Percentiles rank a stretch among this genome's conserved stretches.
phyloP scores from a whole-genome alignment of 768 basidiomycete genomes.

The Pleurotus djamor region DNA sequence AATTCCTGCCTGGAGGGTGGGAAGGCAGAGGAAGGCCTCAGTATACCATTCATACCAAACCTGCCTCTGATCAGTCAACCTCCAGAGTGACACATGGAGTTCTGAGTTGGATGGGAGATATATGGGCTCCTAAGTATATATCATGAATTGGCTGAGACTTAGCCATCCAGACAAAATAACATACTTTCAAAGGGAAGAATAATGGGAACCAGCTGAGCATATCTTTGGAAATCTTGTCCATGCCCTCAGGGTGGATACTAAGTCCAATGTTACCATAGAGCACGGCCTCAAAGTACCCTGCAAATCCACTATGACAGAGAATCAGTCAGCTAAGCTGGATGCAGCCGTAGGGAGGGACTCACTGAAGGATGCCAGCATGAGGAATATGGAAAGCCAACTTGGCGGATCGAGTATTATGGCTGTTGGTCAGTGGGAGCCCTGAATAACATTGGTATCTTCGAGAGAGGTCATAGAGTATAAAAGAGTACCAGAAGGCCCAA shows the following conservation, averaged over 20 bases:
- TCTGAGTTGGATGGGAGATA: conserved; percentile 94
- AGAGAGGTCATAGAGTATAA: background rate
- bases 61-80: conserved; percentile 81
- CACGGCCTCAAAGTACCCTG: conserved; percentile 96
- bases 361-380: conserved; percentile 89
- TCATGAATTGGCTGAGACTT: background rate
- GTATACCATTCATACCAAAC: conserved; percentile 99
- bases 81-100: conserved; percentile 91
- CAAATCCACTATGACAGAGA: conserved; percentile 58
- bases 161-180: conserved; percentile 16
- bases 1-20: background rate
- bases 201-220: conserved; percentile 99
- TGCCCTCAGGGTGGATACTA: conserved; percentile 91
- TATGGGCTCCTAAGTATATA: conserved; percentile 72
- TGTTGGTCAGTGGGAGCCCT: conserved; percentile 94
- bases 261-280: conserved; percentile 89
- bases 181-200: conserved; percentile 90
- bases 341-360: conserved; percentile 14
- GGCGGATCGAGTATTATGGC: conserved; percentile 89
- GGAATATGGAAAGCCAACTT: conserved; percentile 90
- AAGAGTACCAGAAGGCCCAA: conserved; percentile 67
- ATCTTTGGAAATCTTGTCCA: conserved; percentile 84
- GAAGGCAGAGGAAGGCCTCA: conserved; percentile 72
- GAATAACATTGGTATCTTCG: conserved; percentile 1
- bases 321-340: background rate